Evolutionary conservation across 768 basidiomycete species (phyloP).

Genomic region (Termitomyces sp.): DNA sequence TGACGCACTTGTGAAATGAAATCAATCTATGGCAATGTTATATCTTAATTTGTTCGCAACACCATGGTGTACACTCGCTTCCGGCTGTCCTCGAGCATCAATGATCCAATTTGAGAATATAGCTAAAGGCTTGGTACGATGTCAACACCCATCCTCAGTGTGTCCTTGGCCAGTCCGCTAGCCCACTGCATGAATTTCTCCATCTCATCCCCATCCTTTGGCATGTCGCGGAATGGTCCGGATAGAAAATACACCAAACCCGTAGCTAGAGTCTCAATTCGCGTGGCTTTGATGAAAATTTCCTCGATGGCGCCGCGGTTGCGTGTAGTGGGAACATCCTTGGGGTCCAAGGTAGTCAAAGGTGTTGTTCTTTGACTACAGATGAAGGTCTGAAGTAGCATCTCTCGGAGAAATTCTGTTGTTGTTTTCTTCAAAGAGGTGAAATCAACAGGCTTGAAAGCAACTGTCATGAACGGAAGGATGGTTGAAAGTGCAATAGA

Average conservation of each 20-base stretch:
- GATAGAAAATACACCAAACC: slow-evolving; percentile 73
- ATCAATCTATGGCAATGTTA: background rate
- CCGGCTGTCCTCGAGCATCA: background rate
- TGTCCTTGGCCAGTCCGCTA: slow-evolving; percentile 59
- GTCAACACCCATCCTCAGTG: slow-evolving; percentile 61
- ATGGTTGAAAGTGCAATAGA: slow-evolving; percentile 1
- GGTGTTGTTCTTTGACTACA: slow-evolving; percentile 75
- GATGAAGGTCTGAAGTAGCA: slow-evolving; percentile 67
- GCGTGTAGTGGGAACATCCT: slow-evolving; percentile 34
- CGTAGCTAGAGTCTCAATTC: slow-evolving; percentile 60
- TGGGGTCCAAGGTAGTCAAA: slow-evolving; percentile 35
- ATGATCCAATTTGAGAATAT: background rate
- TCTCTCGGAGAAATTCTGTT: slow-evolving; percentile 59
- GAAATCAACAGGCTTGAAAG: slow-evolving; percentile 82
- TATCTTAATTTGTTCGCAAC: background rate
- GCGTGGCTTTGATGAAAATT: slow-evolving; percentile 71
- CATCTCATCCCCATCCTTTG: slow-evolving; percentile 26
- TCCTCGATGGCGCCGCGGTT: slow-evolving; percentile 67
- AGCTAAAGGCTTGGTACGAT: slow-evolving; percentile 32
- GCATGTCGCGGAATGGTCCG: slow-evolving; percentile 28
- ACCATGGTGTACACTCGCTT: background rate
- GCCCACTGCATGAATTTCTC: slow-evolving; percentile 61
- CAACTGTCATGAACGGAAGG: background rate
- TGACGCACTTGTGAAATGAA: background rate
- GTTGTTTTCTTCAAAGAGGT: slow-evolving; percentile 62